phyloP scores from a whole-genome alignment of 2,329 filamentous ascomycete species.

The Trichoderma atrobrunneum region DNA sequence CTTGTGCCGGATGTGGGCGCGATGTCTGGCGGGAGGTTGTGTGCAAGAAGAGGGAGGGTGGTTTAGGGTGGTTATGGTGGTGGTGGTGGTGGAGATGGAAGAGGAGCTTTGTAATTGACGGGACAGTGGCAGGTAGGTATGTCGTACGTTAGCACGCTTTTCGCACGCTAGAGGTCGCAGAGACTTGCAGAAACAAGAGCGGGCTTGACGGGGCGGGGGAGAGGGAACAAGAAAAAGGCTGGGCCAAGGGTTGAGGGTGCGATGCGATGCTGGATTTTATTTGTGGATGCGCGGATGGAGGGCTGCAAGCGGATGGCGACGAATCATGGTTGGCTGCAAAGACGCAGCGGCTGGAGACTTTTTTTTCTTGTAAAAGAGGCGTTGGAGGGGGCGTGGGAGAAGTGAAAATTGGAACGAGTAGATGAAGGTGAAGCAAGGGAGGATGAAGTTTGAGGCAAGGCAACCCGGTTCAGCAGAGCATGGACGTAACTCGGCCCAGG shows the following conservation, averaged over 20 bases:
- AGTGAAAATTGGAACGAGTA: not conserved
- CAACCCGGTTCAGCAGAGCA: not conserved
- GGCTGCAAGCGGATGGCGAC: conserved; percentile 31
- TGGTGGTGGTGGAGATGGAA: conserved; percentile 25
- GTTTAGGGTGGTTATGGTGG: conserved; percentile 21
- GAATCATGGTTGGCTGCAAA: conserved; percentile 36
- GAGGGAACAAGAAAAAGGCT: conserved; percentile 12
- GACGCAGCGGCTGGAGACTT: conserved; percentile 25
- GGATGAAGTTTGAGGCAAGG: not conserved
- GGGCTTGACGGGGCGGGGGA: conserved; percentile 9
- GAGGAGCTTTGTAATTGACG: conserved; percentile 20
- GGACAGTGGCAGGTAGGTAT: conserved; percentile 19
- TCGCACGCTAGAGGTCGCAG: conserved; percentile 16
- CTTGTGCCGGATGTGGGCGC: conserved; percentile 25
- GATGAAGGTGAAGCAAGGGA: not conserved
- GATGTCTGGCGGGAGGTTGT: conserved; percentile 21
- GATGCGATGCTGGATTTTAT: conserved; percentile 3
- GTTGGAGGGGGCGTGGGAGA: conserved; percentile 2
- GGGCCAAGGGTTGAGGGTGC: not conserved
- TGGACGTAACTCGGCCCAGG: not conserved
- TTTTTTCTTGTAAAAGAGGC: not conserved
- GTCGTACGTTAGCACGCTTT: conserved; percentile 20
- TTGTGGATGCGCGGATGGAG: conserved; percentile 30
- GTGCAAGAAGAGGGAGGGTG: conserved; percentile 20
- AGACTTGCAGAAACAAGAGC: conserved; percentile 7